Percentiles rank a stretch among this genome's conserved stretches.
These are phyloP conservation scores for Haplosporangium gracile DNA, from an alignment of 192 early-diverging fungal species.

Conservation along the genomic window DNA sequence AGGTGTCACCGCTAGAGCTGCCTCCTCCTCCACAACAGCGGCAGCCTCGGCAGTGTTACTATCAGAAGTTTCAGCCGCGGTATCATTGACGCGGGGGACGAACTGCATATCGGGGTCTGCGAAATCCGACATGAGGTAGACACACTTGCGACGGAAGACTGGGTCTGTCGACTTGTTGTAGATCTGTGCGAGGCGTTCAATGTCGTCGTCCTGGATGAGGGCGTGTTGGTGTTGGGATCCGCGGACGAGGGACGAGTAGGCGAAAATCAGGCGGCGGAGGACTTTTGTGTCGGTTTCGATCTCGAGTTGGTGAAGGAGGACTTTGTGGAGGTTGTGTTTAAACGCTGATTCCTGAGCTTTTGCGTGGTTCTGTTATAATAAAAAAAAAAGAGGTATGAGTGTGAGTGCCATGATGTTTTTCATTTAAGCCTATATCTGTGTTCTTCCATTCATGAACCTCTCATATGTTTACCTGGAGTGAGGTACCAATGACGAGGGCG, in stretches of 20 bases:
- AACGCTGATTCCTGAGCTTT: conserved; percentile 41
- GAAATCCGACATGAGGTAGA: conserved; percentile 46
- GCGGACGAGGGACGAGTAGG: conserved; percentile 43
- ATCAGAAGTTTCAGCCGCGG: not conserved
- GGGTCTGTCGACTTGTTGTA: conserved; percentile 23
- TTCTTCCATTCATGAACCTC: not conserved
- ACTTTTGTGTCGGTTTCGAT: conserved; percentile 26
- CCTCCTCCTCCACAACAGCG: not conserved
- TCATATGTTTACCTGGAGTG: conserved; percentile 63
- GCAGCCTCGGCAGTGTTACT: not conserved
- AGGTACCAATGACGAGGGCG: conserved; percentile 63
- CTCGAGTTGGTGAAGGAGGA: conserved; percentile 27
- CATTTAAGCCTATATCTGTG: not conserved
- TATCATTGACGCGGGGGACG: conserved; percentile 8
- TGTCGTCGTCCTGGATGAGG: conserved; percentile 36
- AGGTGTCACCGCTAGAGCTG: not conserved
- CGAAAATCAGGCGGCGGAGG: conserved; percentile 30
- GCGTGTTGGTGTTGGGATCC: conserved; percentile 5
- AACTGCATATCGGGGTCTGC: conserved; percentile 50
- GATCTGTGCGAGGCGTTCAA: conserved; percentile 19
- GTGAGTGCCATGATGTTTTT: not conserved
- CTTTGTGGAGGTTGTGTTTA: conserved; percentile 37
- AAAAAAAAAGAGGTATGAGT: not conserved
- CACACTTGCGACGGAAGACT: conserved; percentile 22
- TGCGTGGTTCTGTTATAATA: conserved; percentile 30